Evolutionary conservation across 2,329 filamentous ascomycete genomes (phyloP).

Genomic region (Monilinia laxa): DNA sequence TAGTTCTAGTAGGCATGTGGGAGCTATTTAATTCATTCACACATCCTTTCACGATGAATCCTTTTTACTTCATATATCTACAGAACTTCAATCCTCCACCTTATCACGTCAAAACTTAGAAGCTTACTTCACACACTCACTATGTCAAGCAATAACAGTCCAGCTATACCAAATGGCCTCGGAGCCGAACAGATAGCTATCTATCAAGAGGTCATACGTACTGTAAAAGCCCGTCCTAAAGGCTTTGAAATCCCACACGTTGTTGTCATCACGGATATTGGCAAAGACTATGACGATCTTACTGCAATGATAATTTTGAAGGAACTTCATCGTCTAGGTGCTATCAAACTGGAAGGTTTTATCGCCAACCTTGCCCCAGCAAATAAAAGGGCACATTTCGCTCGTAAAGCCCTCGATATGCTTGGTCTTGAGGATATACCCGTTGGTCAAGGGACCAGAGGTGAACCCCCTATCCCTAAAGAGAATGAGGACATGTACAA

Average conservation of each 20-base stretch:
- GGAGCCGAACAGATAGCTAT: neutral
- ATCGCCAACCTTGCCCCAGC: conserved; percentile 36
- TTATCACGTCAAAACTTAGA: neutral
- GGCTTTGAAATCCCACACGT: conserved; percentile 27
- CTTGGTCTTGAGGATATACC: conserved; percentile 30
- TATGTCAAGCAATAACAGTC: neutral
- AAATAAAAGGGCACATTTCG: conserved; percentile 30
- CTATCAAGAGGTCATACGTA: conserved; percentile 10
- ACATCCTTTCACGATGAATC: neutral
- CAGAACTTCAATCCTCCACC: neutral
- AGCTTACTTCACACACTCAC: neutral
- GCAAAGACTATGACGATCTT: conserved; percentile 39
- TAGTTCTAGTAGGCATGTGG: neutral
- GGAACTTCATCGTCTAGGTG: conserved; percentile 35
- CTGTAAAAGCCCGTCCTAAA: neutral
- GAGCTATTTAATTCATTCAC: neutral
- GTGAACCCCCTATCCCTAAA: neutral
- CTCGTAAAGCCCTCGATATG: conserved; percentile 32
- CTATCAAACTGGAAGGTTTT: conserved; percentile 34
- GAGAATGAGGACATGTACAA: conserved; percentile 9
- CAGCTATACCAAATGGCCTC: neutral
- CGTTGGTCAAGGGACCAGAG: conserved; percentile 30
- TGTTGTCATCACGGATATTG: conserved; percentile 37
- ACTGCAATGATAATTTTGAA: conserved; percentile 36
- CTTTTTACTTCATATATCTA: neutral